These are phyloP conservation scores for Gossypium rotundifolium DNA, from an alignment of 345 rosid genomes.

Conservation along the genomic window DNA sequence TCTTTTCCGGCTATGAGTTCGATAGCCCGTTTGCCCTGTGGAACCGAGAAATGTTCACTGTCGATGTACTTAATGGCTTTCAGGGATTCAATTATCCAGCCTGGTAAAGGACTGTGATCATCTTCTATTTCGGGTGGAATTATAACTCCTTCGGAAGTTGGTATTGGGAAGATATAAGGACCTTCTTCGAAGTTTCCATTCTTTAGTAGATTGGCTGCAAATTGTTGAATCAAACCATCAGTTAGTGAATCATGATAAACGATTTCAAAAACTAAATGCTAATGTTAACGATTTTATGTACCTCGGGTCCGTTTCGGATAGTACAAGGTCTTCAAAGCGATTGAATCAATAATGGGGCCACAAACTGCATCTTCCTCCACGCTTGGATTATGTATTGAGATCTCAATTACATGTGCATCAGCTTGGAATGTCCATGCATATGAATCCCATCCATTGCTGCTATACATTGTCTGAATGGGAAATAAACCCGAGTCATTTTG, in stretches of 20 bases:
- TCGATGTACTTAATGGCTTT: conserved; percentile 73
- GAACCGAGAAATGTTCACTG: conserved; percentile 48
- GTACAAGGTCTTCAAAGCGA: conserved; percentile 46
- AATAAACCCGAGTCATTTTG: conserved; percentile 50
- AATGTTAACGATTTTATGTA: neutral
- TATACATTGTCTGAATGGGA: conserved; percentile 80
- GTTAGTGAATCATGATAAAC: neutral
- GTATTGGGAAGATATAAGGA: conserved; percentile 47
- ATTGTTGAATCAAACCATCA: neutral
- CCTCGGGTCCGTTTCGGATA: conserved; percentile 35
- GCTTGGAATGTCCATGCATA: conserved; percentile 76
- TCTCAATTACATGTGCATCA: conserved; percentile 28
- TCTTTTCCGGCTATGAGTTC: conserved; percentile 79
- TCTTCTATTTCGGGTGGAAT: conserved; percentile 71
- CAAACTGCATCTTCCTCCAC: conserved; percentile 69
- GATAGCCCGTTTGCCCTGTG: conserved; percentile 46
- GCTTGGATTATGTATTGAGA: conserved; percentile 72
- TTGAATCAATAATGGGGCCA: conserved; percentile 71
- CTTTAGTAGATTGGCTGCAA: conserved; percentile 51
- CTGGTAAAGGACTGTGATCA: conserved; percentile 57
- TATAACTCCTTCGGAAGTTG: conserved; percentile 49
- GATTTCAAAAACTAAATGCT: neutral
- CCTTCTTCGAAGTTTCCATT: conserved; percentile 77
- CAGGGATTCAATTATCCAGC: conserved; percentile 82
- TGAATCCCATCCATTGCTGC: conserved; percentile 82